Evolutionary conservation across 2,329 filamentous ascomycete species (phyloP).

Genomic region (Zymoseptoria crescenta): DNA sequence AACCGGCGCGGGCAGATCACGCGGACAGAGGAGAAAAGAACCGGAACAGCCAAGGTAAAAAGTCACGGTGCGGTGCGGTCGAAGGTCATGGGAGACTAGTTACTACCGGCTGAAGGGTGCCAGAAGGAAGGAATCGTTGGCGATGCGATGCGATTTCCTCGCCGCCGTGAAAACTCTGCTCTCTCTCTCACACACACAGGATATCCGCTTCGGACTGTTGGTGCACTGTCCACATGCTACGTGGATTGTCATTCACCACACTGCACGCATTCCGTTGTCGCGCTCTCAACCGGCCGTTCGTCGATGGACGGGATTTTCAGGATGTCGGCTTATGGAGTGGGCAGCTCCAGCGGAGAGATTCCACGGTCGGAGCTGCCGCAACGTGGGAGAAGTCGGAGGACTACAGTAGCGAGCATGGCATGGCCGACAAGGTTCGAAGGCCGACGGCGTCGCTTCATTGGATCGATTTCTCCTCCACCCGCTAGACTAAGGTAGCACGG

Average conservation of each 20-base stretch:
- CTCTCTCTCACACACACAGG: neutral
- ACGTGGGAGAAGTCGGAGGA: too few species aligned
- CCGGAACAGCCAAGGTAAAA: neutral
- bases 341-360: neutral
- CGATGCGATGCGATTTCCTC: neutral
- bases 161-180: neutral
- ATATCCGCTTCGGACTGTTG: neutral
- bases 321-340: neutral
- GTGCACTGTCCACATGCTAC: neutral
- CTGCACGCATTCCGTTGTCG: neutral
- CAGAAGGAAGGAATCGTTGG: neutral
- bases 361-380: neutral
- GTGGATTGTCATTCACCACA: neutral
- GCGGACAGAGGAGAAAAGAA: conserved; percentile 3
- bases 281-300: too few species aligned
- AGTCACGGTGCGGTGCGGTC: neutral
- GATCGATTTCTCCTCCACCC: neutral
- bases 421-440: neutral
- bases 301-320: too few species aligned
- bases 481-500: neutral
- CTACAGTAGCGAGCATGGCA: neutral
- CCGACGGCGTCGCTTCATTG: neutral
- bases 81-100: neutral
- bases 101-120: neutral
- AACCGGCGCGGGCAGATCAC: neutral